Base-by-base conservation (phyloP, 139 green algal species). In the Tetratostichococcus sp. region DNA sequence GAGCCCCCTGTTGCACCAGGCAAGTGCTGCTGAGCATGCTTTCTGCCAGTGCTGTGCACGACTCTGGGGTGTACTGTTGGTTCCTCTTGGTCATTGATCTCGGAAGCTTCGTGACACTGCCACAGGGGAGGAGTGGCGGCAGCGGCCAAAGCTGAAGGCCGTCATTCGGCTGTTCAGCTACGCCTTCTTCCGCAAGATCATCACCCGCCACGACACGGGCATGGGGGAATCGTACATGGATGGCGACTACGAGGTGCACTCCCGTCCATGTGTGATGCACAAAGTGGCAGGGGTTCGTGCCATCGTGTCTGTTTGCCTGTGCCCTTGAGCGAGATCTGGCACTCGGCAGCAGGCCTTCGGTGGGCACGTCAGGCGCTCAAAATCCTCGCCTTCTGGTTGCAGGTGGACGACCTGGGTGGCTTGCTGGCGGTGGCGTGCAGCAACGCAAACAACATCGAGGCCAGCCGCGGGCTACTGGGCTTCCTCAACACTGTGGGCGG, bases 161-260 rank as follows among this genome's bases (percentile, higher is more conserved):
- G 94, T 86, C 16, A 25, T 98, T 39, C 80, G 89, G 21, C 73
- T 98, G 30, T 82, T 92, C 26, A 67, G 89, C 78, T 78, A 86
- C 72, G 77, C 84, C 66, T 91, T 96, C 75, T 97, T 98, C 82
- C 77, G 80, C 33, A 90, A 90, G 71, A 69, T 95, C 35, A 85
- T 97, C 66, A 80, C 85, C 19, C 75, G 87, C 3, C 85, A 92
- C 30, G 94, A 98, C 80, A 92, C 91, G 4, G 94, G 94, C 59
- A 67, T 98, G 70, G 94, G 93, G 16, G 94, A 98, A 78, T 85
- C 88, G 0, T 98, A 97, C 87, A 97, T 98, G 88, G 88, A 93
- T 31, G 80, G 82, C 8, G 86, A 95, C 67, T 91, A 89, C 35
- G 80, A 86, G 81, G 81, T 72, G 79, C n/a, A 88, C 67, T 85